These are phyloP conservation scores for Dryadomyces sulphureus DNA, from an alignment of 2,329 filamentous ascomycete species.

Conservation along the genomic window DNA sequence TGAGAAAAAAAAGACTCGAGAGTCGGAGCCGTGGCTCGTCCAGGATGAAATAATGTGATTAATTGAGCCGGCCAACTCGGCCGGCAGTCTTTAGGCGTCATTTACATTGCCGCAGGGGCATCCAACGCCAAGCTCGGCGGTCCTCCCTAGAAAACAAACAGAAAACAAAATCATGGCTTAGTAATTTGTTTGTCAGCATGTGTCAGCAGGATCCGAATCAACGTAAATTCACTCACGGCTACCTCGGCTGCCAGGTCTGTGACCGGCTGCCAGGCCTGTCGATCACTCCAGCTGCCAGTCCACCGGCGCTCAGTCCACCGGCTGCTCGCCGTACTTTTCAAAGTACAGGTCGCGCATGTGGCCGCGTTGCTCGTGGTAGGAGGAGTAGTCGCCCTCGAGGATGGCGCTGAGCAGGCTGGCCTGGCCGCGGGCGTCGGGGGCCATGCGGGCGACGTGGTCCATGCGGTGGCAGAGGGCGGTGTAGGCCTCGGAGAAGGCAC, in stretches of 20 bases:
- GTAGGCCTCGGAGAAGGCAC: constrained; percentile 55
- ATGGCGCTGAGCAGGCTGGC: constrained; percentile 56
- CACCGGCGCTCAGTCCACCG: neutral
- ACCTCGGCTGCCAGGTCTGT: no score
- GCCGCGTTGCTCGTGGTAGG: constrained; percentile 54
- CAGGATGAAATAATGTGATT: neutral
- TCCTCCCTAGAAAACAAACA: neutral
- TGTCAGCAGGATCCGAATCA: no score
- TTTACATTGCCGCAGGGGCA: neutral
- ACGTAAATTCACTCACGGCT: no score
- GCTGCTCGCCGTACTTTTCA: constrained; percentile 16
- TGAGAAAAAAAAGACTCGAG: constrained; percentile 38
- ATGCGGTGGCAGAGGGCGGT: constrained; percentile 42
- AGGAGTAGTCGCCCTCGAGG: constrained; percentile 64
- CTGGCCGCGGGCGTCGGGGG: constrained; percentile 13
- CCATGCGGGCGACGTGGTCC: constrained; percentile 26
- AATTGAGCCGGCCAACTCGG: neutral
- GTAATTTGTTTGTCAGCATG: no score
- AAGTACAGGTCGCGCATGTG: constrained; percentile 41
- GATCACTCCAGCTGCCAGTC: neutral
- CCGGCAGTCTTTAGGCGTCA: neutral
- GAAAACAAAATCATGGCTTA: neutral
- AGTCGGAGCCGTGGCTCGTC: no score
- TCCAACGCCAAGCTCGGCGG: neutral
- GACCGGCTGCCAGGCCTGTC: no score